A percentile compares a stretch with the other conserved stretches of the same genome.
Conservation (phyloP, 2,329 filamentous ascomycete species). For the Pyricularia sp. region DNA sequence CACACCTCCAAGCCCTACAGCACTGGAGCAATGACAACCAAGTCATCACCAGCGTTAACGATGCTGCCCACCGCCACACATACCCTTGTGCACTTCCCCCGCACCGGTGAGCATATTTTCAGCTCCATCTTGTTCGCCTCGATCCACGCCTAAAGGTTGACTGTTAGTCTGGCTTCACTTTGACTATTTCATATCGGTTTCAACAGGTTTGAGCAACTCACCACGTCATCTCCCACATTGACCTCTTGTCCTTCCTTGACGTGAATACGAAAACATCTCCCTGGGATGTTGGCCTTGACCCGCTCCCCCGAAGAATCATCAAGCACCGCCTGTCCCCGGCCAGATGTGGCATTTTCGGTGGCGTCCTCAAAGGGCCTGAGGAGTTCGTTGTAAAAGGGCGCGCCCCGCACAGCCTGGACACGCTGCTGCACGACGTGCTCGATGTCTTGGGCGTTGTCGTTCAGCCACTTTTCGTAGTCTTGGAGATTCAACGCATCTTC, state of each 20-base stretch:
- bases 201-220: background rate
- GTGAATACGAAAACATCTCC: conserved; percentile 1
- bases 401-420: background rate
- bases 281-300: conserved; percentile 1
- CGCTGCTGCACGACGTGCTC: background rate
- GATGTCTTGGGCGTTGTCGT: conserved; percentile 9
- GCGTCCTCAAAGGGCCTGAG: background rate
- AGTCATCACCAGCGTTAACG: background rate
- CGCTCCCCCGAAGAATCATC: background rate
- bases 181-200: background rate
- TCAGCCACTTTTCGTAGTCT: conserved; percentile 20
- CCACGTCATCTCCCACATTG: background rate
- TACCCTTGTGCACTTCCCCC: background rate
- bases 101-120: background rate
- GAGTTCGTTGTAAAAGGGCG: background rate
- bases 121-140: conserved; percentile 6
- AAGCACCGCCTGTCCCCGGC: background rate
- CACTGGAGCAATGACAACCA: background rate
- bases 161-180: background rate
- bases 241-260: background rate
- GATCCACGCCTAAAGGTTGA: background rate
- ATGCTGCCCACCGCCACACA: background rate
- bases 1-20: background rate
- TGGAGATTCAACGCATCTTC: conserved; percentile 17
- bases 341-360: background rate